Evolutionary conservation across 179 eudicot species (phyloP).

Genomic region (Corrigiola litoralis): DNA sequence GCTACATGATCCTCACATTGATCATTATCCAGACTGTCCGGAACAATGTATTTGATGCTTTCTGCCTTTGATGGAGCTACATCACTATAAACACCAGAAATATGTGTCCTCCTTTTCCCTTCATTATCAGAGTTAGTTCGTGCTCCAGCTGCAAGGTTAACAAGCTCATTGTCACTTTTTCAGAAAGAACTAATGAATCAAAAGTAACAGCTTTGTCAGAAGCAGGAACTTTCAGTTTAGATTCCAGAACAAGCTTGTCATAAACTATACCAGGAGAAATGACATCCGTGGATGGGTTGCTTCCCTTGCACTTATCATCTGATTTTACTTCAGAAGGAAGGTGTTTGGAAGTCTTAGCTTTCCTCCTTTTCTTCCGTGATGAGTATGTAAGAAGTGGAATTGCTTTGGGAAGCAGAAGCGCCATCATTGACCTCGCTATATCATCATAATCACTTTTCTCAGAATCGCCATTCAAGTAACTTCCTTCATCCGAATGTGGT

Average conservation of each 20-base stretch:
- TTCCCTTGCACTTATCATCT: slow-evolving; percentile 23
- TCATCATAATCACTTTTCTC: slow-evolving; percentile 65
- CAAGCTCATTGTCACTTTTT: neutral
- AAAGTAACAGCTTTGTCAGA: neutral
- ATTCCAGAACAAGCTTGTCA: slow-evolving; percentile 5
- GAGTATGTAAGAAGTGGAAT: slow-evolving; percentile 75
- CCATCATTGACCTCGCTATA: slow-evolving; percentile 69
- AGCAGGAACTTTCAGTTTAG: slow-evolving; percentile 9
- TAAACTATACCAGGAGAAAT: slow-evolving; percentile 40
- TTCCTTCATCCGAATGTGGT: slow-evolving; percentile 44
- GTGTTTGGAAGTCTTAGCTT: slow-evolving; percentile 25
- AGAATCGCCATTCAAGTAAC: slow-evolving; percentile 33
- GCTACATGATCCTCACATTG: slow-evolving; percentile 23
- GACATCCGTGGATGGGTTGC: slow-evolving; percentile 14
- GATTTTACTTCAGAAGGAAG: slow-evolving; percentile 15
- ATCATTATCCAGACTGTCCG: slow-evolving; percentile 55
- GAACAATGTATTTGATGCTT: slow-evolving; percentile 34
- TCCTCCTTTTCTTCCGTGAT: slow-evolving; percentile 59
- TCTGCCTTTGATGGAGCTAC: slow-evolving; percentile 25
- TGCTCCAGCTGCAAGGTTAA: slow-evolving; percentile 33
- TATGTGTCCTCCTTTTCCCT: slow-evolving; percentile 20
- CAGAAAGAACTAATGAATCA: slow-evolving; percentile 1
- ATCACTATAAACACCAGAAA: slow-evolving; percentile 21
- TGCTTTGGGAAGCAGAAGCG: slow-evolving; percentile 79
- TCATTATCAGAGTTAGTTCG: slow-evolving; percentile 28